These are phyloP conservation scores for Inga oerstediana DNA, from an alignment of 306 rosid species.

Conservation along the genomic window DNA sequence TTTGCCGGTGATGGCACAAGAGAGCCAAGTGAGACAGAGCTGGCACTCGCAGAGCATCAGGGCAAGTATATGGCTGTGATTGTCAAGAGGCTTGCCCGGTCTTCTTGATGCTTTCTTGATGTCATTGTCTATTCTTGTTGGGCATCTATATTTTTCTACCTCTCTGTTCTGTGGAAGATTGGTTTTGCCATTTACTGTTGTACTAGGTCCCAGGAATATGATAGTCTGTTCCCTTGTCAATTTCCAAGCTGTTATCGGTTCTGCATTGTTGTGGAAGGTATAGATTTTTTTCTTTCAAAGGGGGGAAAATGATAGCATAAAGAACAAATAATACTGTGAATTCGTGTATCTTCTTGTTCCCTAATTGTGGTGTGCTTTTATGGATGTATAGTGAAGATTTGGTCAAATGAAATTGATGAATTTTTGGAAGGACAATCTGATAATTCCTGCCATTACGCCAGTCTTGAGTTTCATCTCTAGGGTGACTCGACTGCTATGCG, in stretches of 20 bases:
- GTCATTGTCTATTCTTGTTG: conserved; percentile 42
- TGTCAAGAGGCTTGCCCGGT: conserved; percentile 67
- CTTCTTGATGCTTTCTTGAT: conserved; percentile 54
- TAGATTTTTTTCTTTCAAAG: conserved; percentile 19
- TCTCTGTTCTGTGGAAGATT: conserved; percentile 30
- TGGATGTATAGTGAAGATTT: conserved; percentile 14
- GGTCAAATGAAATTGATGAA: conserved; percentile 1
- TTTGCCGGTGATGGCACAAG: conserved; percentile 93
- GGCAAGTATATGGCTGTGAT: conserved; percentile 92
- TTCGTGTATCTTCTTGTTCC: conserved; percentile 29
- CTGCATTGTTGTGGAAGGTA: conserved; percentile 41
- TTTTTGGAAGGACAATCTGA: background rate
- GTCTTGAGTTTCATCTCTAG: background rate
- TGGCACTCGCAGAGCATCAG: conserved; percentile 94
- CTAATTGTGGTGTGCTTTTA: background rate
- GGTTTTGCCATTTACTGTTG: conserved; percentile 41
- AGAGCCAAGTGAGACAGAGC: conserved; percentile 78
- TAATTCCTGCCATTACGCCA: background rate
- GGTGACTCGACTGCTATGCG: background rate
- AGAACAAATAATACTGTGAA: conserved; percentile 34
- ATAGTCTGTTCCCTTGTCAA: conserved; percentile 22
- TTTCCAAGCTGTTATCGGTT: conserved; percentile 36
- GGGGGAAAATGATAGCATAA: background rate
- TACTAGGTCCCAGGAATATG: conserved; percentile 9
- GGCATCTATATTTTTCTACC: conserved; percentile 9